These are phyloP conservation scores for Serpula lacrymans DNA, from an alignment of 768 basidiomycete species.

Conservation along the genomic window DNA sequence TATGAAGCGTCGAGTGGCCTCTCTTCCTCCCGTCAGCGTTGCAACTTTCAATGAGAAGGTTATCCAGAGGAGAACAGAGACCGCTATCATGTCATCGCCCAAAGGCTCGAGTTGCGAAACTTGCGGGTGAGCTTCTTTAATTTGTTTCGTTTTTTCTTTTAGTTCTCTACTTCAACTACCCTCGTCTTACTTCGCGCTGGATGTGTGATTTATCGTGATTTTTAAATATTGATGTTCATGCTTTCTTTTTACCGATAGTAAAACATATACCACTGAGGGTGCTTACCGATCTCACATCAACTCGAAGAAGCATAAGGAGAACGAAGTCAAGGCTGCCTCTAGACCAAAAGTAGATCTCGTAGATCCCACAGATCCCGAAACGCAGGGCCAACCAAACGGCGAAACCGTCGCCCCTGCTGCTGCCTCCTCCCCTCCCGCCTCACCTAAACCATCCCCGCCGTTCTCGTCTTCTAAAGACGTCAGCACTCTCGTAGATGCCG, in stretches of 20 bases:
- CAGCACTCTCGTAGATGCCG: slow-evolving; percentile 28
- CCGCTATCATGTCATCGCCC: slow-evolving; percentile 59
- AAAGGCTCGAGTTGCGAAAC: slow-evolving; percentile 64
- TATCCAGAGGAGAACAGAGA: slow-evolving; percentile 71
- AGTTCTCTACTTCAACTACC: slow-evolving; percentile 2
- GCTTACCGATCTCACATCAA: slow-evolving; percentile 83
- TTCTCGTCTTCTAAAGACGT: slow-evolving; percentile 6
- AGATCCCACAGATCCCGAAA: not conserved
- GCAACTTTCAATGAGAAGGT: slow-evolving; percentile 86
- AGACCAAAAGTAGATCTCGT: slow-evolving; percentile 6
- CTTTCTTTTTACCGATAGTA: slow-evolving; percentile 43
- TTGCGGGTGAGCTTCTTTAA: slow-evolving; percentile 69
- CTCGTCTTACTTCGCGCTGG: too few species aligned
- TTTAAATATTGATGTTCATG: slow-evolving; percentile 2
- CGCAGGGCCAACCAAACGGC: slow-evolving; percentile 9
- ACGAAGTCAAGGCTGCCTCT: slow-evolving; percentile 48
- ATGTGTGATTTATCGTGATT: not conserved
- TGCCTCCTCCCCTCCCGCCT: slow-evolving; percentile 8
- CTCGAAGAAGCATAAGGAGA: slow-evolving; percentile 88
- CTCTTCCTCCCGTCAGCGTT: slow-evolving; percentile 78
- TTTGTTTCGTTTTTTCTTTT: not conserved
- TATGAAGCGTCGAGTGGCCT: slow-evolving; percentile 93
- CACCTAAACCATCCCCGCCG: slow-evolving; percentile 2
- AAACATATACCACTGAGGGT: slow-evolving; percentile 85
- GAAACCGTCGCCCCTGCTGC: slow-evolving; percentile 14